Evolutionary conservation across 1,284 basidiomycete genomes (phyloP).

Genomic region (Golubevia pallescens): DNA sequence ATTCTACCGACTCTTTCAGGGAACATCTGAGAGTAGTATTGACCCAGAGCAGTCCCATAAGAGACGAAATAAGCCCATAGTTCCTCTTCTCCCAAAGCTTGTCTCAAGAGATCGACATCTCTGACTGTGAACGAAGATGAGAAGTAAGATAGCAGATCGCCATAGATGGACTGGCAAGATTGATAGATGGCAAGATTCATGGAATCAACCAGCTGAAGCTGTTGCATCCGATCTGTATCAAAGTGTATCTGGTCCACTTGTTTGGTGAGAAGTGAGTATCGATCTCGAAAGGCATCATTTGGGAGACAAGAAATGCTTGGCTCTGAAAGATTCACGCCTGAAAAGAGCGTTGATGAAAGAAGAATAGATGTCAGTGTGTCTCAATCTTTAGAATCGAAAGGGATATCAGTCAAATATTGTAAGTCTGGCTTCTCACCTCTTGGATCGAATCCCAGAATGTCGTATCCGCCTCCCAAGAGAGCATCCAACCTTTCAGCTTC

Average conservation of each 20-base stretch:
- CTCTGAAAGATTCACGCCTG: conserved; percentile 5
- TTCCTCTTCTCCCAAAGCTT: conserved; percentile 3
- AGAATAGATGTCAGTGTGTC: background rate
- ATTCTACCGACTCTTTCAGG: conserved; percentile 1
- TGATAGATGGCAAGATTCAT: conserved; percentile 15
- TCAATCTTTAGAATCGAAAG: no score
- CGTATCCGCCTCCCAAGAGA: background rate
- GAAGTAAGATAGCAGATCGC: conserved; percentile 17
- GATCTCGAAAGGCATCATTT: conserved; percentile 27
- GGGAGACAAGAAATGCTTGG: conserved; percentile 19
- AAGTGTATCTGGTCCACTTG: background rate
- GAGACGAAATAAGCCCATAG: background rate
- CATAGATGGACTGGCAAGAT: conserved; percentile 18
- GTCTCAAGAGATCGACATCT: background rate
- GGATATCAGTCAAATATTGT: no score
- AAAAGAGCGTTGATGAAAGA: background rate
- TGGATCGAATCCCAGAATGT: conserved; percentile 4
- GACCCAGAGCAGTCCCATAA: background rate
- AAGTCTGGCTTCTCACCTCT: no score
- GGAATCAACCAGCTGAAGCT: background rate
- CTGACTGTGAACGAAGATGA: conserved; percentile 10
- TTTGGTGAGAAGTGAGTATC: conserved; percentile 11
- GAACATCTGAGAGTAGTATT: conserved; percentile 1
- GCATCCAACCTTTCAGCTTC: background rate
- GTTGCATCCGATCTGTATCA: background rate